Conservation (phyloP, 148 eudicot genomes). For the Nepenthes mirabilis region DNA sequence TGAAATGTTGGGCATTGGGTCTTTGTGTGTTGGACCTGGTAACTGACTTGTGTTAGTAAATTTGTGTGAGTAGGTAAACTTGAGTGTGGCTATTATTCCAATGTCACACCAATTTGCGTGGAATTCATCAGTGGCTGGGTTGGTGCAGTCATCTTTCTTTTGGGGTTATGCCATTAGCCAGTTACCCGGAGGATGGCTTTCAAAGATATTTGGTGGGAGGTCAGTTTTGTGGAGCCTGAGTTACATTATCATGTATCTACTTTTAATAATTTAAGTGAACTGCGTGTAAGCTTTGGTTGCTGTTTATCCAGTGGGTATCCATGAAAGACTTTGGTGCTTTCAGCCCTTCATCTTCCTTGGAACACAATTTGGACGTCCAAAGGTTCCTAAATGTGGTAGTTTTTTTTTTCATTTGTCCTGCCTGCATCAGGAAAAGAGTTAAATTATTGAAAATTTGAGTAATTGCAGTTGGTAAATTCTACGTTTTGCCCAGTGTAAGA, state of each 20-base stretch:
- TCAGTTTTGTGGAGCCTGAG: constrained; percentile 15
- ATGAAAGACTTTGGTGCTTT: too few relatives aligned
- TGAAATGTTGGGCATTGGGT: not conserved
- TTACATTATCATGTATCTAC: constrained; percentile 2
- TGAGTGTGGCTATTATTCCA: constrained; percentile 97
- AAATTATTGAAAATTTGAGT: too few relatives aligned
- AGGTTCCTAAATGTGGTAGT: too few relatives aligned
- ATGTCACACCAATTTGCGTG: constrained; percentile 99
- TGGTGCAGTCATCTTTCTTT: constrained; percentile 97
- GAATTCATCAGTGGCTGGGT: constrained; percentile 86
- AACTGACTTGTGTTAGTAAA: constrained; percentile 3
- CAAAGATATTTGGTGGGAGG: constrained; percentile 96
- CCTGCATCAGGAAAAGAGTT: too few relatives aligned
- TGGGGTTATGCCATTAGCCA: constrained; percentile 99
- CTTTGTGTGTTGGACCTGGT: not conserved
- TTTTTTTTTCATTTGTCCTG: too few relatives aligned
- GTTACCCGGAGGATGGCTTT: constrained; percentile 97
- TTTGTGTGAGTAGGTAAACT: constrained; percentile 53
- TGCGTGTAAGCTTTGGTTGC: not conserved
- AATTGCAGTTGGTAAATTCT: too few relatives aligned
- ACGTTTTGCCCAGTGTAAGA: too few relatives aligned
- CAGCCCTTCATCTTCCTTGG: too few relatives aligned
- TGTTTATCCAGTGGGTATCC: not conserved
- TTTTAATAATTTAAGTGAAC: not conserved
- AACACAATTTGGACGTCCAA: too few relatives aligned